A percentile compares a stretch with the other conserved stretches of the same genome.
These are phyloP conservation scores for Aphanomyces invadans DNA, from an alignment of 352 stramenopile genomes.

Conservation along the genomic window DNA sequence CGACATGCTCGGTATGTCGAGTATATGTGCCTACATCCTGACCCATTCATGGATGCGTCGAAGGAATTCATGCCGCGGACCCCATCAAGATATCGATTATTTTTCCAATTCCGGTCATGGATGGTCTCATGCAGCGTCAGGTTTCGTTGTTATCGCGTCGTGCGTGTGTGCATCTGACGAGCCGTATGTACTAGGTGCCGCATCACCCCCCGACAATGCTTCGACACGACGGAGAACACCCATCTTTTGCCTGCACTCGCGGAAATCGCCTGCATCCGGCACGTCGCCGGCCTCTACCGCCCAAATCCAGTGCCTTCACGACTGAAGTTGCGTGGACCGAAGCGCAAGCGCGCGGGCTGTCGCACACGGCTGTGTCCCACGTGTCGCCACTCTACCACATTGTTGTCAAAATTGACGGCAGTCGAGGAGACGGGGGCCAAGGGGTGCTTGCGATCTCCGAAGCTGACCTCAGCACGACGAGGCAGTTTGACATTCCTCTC, in stretches of 20 bases:
- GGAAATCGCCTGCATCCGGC: not conserved
- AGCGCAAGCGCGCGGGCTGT: conserved; percentile 46
- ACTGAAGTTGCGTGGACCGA: conserved; percentile 51
- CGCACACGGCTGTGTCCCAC: conserved; percentile 54
- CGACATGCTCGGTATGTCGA: no score
- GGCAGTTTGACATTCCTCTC: conserved; percentile 59
- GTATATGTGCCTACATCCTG: no score
- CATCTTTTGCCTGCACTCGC: not conserved
- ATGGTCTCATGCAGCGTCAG: conserved; percentile 66
- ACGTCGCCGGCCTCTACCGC: not conserved
- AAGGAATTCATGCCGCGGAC: no score
- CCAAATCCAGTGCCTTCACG: conserved; percentile 35
- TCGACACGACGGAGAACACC: not conserved
- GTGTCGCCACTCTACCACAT: conserved; percentile 38
- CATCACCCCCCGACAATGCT: not conserved
- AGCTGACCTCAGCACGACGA: conserved; percentile 25
- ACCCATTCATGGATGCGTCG: no score
- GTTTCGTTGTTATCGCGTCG: conserved; percentile 23
- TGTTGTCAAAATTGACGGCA: conserved; percentile 24
- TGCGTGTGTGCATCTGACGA: not conserved
- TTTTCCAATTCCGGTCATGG: conserved; percentile 64
- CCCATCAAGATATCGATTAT: conserved; percentile 61
- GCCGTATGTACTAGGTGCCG: not conserved
- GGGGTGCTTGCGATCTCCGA: conserved; percentile 1
- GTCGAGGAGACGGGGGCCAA: not conserved